These are phyloP conservation scores for Kluyveromyces aestuarii DNA, from an alignment of 805 yeast genomes.

Conservation along the genomic window DNA sequence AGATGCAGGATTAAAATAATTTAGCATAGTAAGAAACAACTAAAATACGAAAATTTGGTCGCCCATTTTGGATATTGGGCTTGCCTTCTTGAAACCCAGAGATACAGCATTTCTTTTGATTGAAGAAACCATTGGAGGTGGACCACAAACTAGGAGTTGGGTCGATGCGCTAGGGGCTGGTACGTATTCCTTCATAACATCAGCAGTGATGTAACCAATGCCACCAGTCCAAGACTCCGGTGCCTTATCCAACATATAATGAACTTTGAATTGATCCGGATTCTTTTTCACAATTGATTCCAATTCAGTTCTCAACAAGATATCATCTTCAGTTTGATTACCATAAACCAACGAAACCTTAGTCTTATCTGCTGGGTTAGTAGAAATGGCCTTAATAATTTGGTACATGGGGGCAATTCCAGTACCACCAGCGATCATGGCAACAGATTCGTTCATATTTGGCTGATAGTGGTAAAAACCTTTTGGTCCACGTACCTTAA, in stretches of 20 bases:
- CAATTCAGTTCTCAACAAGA: slow-evolving; percentile 70
- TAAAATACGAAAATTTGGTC: slow-evolving; percentile 86
- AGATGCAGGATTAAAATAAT: background rate
- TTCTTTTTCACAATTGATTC: slow-evolving; percentile 51
- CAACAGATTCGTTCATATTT: slow-evolving; percentile 62
- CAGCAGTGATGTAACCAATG: slow-evolving; percentile 73
- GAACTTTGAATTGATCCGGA: slow-evolving; percentile 52
- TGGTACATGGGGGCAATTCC: slow-evolving; percentile 96
- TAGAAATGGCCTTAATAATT: slow-evolving; percentile 71
- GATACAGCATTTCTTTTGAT: slow-evolving; percentile 68
- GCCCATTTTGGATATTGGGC: slow-evolving; percentile 80
- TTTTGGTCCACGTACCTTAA: slow-evolving; percentile 82
- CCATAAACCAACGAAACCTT: slow-evolving; percentile 71
- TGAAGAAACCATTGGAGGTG: slow-evolving; percentile 84
- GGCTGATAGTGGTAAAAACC: slow-evolving; percentile 80
- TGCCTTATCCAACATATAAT: slow-evolving; percentile 69
- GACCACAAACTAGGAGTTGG: slow-evolving; percentile 83
- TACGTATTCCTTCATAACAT: slow-evolving; percentile 52
- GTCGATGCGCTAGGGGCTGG: slow-evolving; percentile 45
- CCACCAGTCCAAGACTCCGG: slow-evolving; percentile 63
- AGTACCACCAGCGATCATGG: slow-evolving; percentile 96
- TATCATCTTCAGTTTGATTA: slow-evolving; percentile 70
- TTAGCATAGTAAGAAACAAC: background rate
- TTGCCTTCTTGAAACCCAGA: slow-evolving; percentile 76
- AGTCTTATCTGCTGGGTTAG: slow-evolving; percentile 71